These are phyloP conservation scores for Thelephora terrestris DNA, from an alignment of 1,284 basidiomycete species.

Conservation along the genomic window DNA sequence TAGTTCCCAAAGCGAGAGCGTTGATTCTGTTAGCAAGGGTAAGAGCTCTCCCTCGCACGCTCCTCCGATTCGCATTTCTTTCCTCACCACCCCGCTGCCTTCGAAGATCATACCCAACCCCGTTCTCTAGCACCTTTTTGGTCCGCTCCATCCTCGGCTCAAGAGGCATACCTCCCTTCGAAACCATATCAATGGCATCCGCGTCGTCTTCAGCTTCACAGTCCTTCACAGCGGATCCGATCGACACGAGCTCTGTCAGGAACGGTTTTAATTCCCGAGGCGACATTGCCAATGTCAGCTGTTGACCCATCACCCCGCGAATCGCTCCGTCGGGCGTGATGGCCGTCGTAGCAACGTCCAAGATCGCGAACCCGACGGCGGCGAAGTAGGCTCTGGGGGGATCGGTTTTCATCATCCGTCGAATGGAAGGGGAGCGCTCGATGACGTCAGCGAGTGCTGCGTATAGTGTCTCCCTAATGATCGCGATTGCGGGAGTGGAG, in stretches of 20 bases:
- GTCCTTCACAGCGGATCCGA: conserved; percentile 39
- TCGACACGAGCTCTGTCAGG: conserved; percentile 54
- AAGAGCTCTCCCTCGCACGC: conserved; percentile 51
- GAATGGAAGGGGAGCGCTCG: conserved; percentile 40
- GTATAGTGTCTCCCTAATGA: conserved; percentile 77
- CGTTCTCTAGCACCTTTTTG: conserved; percentile 44
- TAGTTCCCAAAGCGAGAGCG: conserved; percentile 58
- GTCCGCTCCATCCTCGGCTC: conserved; percentile 54
- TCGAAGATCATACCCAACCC: conserved; percentile 33
- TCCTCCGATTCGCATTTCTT: conserved; percentile 28
- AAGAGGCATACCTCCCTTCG: conserved; percentile 33
- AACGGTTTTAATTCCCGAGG: conserved; percentile 51
- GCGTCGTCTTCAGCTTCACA: conserved; percentile 50
- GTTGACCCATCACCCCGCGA: conserved; percentile 45
- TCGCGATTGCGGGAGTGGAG: conserved; percentile 51
- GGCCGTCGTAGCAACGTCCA: conserved; percentile 47
- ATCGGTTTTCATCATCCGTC: conserved; percentile 44
- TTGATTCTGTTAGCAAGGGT: conserved; percentile 68
- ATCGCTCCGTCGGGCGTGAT: conserved; percentile 40
- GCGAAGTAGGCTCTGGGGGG: conserved; percentile 69
- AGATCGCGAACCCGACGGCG: conserved; percentile 60
- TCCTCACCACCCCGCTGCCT: conserved; percentile 9
- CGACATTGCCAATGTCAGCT: conserved; percentile 43
- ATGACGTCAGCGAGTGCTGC: conserved; percentile 64
- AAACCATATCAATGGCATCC: conserved; percentile 37